phyloP scores from a whole-genome alignment of 331 rosid species.

The Quercus phellos region DNA sequence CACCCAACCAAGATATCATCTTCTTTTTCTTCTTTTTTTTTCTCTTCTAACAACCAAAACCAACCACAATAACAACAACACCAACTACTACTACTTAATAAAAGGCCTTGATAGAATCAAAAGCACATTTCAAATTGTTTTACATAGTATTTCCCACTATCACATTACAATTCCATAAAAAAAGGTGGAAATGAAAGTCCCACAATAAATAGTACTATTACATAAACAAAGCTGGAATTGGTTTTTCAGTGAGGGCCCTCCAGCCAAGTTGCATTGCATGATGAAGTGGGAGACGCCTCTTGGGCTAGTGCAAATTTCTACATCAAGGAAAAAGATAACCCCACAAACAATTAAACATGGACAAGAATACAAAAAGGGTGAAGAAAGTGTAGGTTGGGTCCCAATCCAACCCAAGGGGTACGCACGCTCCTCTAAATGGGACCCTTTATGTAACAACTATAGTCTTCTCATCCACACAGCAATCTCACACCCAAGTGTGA shows the following conservation, averaged over 20 bases:
- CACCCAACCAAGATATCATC: slow-evolving; percentile 30
- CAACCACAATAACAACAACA: slow-evolving; percentile 5
- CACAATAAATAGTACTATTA: neutral
- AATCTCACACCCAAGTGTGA: slow-evolving; percentile 38
- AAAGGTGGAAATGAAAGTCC: neutral
- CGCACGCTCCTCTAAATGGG: slow-evolving; percentile 38
- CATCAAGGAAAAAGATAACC: slow-evolving; percentile 39
- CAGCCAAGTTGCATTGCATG: slow-evolving; percentile 27
- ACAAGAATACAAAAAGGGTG: slow-evolving; percentile 50
- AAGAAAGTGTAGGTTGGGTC: slow-evolving; percentile 41
- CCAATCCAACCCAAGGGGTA: slow-evolving; percentile 52
- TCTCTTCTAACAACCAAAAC: neutral
- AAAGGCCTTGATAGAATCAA: neutral
- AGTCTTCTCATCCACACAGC: slow-evolving; percentile 43
- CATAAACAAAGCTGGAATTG: slow-evolving; percentile 2
- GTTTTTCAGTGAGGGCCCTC: slow-evolving; percentile 12
- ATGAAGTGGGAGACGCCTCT: slow-evolving; percentile 30
- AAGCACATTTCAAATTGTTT: slow-evolving; percentile 5
- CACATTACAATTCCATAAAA: slow-evolving; percentile 10
- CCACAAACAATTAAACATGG: slow-evolving; percentile 45
- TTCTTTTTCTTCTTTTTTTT: no score
- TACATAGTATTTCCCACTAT: slow-evolving; percentile 12
- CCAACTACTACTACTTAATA: neutral
- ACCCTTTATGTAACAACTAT: slow-evolving; percentile 27
- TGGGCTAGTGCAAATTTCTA: slow-evolving; percentile 38